phyloP scores from a whole-genome alignment of 768 basidiomycete genomes.

The Neoboletus magnificus region DNA sequence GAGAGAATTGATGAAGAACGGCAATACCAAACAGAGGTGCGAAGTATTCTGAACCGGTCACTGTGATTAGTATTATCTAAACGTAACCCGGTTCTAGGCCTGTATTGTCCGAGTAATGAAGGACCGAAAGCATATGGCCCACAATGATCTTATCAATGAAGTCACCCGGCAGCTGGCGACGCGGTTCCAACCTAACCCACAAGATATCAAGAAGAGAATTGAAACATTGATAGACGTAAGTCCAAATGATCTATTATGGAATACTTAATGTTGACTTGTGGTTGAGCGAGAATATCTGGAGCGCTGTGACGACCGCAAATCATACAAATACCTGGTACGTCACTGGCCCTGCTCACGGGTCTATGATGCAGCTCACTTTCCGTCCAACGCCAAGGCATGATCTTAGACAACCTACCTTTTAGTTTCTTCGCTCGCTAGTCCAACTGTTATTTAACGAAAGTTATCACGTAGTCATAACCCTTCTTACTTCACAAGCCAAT shows the following conservation, averaged over 20 bases:
- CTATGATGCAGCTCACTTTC: conserved; percentile 3
- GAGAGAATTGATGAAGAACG: conserved; percentile 91
- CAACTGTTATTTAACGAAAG: neutral
- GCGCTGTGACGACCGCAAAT: conserved; percentile 81
- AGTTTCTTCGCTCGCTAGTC: neutral
- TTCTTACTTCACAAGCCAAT: no score
- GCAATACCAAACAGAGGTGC: conserved; percentile 83
- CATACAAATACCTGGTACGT: conserved; percentile 74
- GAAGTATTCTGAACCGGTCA: conserved; percentile 12
- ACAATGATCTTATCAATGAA: conserved; percentile 87
- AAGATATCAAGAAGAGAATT: conserved; percentile 88
- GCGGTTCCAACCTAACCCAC: conserved; percentile 84
- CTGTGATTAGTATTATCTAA: conserved; percentile 1
- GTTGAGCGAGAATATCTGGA: conserved; percentile 90
- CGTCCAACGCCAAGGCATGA: conserved; percentile 22
- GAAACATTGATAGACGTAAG: conserved; percentile 90
- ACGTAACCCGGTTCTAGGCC: conserved; percentile 55
- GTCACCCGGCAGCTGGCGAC: conserved; percentile 80
- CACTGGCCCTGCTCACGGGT: neutral
- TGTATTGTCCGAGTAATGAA: conserved; percentile 99
- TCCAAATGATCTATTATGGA: conserved; percentile 1
- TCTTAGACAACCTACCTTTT: neutral
- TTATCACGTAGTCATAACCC: neutral
- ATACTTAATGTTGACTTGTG: neutral
- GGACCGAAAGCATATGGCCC: conserved; percentile 82